Evolutionary conservation across 75 land plant species (phyloP).

Genomic region (Sequoiadendron giganteum): DNA sequence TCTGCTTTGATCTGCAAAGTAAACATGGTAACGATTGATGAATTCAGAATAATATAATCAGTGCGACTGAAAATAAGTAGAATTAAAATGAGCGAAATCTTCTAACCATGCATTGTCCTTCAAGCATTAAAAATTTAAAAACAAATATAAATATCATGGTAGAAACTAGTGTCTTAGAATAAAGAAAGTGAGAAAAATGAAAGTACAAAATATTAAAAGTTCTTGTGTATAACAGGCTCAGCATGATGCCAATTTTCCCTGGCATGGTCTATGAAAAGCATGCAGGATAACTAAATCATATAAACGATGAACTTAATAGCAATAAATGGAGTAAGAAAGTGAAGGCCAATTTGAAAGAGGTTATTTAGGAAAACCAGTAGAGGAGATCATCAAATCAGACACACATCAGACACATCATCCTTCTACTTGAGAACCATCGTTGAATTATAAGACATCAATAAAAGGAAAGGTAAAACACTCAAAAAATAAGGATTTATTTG

Average conservation of each 20-base stretch:
- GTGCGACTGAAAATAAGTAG: neutral
- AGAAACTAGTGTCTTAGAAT: neutral
- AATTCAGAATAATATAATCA: no score
- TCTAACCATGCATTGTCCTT: neutral
- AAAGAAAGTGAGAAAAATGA: neutral
- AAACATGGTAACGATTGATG: neutral
- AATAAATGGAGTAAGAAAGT: no score
- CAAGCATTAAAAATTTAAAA: neutral
- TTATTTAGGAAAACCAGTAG: no score
- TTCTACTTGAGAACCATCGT: no score
- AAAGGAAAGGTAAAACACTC: no score
- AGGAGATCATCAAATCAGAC: no score
- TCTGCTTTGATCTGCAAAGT: slow-evolving; percentile 64
- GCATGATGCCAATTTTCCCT: neutral
- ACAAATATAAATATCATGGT: neutral
- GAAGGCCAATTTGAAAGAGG: no score
- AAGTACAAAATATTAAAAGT: neutral
- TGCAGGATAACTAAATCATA: neutral
- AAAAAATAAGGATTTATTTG: no score
- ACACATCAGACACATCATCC: no score
- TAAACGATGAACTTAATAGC: neutral
- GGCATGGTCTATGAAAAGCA: neutral
- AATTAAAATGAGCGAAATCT: neutral
- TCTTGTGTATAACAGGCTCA: neutral
- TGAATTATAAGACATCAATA: no score